Evolutionary conservation across 2,329 filamentous ascomycete genomes (phyloP).

Genomic region (Stagonosporopsis tanaceti): DNA sequence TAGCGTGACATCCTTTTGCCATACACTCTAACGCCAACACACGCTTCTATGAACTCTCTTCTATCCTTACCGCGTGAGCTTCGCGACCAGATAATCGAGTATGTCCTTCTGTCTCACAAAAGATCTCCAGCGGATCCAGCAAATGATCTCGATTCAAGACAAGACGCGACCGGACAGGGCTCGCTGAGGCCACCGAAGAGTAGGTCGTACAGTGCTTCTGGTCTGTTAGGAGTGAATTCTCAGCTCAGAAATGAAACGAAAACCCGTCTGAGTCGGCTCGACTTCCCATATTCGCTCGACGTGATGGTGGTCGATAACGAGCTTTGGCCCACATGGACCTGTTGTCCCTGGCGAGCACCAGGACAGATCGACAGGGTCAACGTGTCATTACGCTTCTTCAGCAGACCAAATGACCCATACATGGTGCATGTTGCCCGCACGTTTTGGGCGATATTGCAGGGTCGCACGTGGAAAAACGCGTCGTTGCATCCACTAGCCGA

Average conservation of each 20-base stretch:
- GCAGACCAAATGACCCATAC: constrained; percentile 11
- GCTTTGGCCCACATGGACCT: constrained; percentile 19
- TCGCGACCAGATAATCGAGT: constrained; percentile 15
- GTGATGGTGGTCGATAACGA: constrained; percentile 17
- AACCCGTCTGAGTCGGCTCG: neutral
- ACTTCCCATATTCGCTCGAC: constrained; percentile 5
- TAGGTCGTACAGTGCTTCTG: constrained; percentile 6
- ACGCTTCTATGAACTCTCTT: constrained; percentile 3
- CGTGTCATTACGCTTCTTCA: constrained; percentile 16
- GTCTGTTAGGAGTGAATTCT: constrained; percentile 5
- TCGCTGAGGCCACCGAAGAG: constrained; percentile 1
- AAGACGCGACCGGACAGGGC: neutral
- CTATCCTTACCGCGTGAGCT: constrained; percentile 11
- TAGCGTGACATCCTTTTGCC: neutral
- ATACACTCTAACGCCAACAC: neutral
- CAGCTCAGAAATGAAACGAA: constrained; percentile 10
- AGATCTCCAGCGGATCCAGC: constrained; percentile 8
- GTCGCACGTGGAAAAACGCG: constrained; percentile 9
- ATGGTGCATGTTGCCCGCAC: constrained; percentile 17
- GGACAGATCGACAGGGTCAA: constrained; percentile 1
- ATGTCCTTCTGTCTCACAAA: constrained; percentile 3
- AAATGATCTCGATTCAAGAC: constrained; percentile 1
- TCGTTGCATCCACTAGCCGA: constrained; percentile 11
- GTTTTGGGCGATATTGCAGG: constrained; percentile 11
- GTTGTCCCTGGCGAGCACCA: constrained; percentile 9